Base-by-base conservation (phyloP, 2,329 filamentous ascomycete genomes). In the Talaromyces sp. region DNA sequence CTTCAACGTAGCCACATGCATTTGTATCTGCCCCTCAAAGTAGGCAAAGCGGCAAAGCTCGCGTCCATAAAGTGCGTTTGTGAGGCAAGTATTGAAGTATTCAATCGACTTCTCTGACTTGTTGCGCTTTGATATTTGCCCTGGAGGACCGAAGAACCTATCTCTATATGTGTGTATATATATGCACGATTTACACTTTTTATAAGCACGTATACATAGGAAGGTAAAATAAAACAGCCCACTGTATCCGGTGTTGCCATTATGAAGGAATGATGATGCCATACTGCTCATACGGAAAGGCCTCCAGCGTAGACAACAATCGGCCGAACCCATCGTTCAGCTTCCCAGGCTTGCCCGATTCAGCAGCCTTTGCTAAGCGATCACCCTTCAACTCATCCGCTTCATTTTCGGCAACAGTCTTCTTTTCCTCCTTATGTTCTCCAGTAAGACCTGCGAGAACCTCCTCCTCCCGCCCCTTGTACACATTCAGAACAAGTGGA, bases 381-480 rank as follows among this genome's bases (percentile, higher is more conserved):
- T 65, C 68, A 28, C 73, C 71, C 58, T 78, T 76, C 12, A 75
- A 68, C 33, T 73, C 73, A 63, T 77, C 74, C 40, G 73, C 76
- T 63, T 76, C 78, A 65, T 72, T 75, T 64, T 75, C 75, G 5
- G 70, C 69, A 61, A 68, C 71, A 5, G 71, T 69, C 70, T 71
- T 80, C 72, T 82, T 82, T 50, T 77, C 76, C 61, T 84, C 83
- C 66, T 84, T 84, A 66, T 86, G 88, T 77, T 89, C 86, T 1
- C 90, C 90, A 25, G 89, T 92, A 68, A 86, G 79, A 0, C 93
- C 95, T 0, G 95, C 93, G 23, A 99, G 79, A 2, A 99, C 91
- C 73, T 92, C 86, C 11, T 83, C 83, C 79, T 96, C 92, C 48
- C 88, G 83, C 1, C 90, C 92, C 44, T 81, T 79, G 69, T 91